A percentile compares a stretch with the other conserved stretches of the same genome.
Conservation (phyloP, 768 basidiomycete genomes). For the Auricularia sp. region DNA sequence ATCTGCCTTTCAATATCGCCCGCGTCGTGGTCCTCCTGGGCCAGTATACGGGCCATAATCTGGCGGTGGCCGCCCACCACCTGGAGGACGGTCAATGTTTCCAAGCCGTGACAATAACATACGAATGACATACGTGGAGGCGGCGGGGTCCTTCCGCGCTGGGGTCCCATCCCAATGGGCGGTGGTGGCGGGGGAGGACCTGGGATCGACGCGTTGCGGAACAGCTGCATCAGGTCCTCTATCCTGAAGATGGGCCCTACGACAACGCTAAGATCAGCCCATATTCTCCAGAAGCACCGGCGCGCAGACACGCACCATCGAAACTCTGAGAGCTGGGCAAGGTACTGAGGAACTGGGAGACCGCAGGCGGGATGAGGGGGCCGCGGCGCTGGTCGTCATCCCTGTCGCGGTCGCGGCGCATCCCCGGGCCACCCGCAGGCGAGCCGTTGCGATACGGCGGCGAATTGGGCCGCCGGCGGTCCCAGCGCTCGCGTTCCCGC, state of each 20-base stretch:
- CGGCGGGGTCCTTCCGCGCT: slow-evolving; percentile 33
- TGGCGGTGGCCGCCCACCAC: slow-evolving; percentile 67
- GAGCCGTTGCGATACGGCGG: slow-evolving; percentile 17
- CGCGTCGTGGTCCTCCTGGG: slow-evolving; percentile 39
- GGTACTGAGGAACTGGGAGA: slow-evolving; percentile 78
- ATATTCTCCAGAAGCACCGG: slow-evolving; percentile 4
- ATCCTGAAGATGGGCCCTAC: slow-evolving; percentile 82
- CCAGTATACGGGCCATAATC: slow-evolving; percentile 83
- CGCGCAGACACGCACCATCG: slow-evolving; percentile 53
- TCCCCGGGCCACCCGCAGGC: slow-evolving; percentile 3
- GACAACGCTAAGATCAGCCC: slow-evolving; percentile 6
- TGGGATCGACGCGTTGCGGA: slow-evolving; percentile 74
- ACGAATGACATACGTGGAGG: slow-evolving; percentile 32
- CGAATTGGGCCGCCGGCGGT: slow-evolving; percentile 18
- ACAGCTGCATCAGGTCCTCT: slow-evolving; percentile 81
- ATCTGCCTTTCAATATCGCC: slow-evolving; percentile 12
- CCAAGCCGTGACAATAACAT: not conserved
- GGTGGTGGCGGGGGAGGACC: slow-evolving; percentile 30
- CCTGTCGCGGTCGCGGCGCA: slow-evolving; percentile 11
- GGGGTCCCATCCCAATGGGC: slow-evolving; percentile 34
- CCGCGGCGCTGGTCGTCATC: slow-evolving; percentile 21
- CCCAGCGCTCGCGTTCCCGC: slow-evolving; percentile 13
- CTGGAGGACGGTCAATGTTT: not conserved
- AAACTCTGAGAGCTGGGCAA: slow-evolving; percentile 66
- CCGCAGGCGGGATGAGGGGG: slow-evolving; percentile 36